Base-by-base conservation (phyloP, 2,329 filamentous ascomycete species). In the Podosphaera xanthii region DNA sequence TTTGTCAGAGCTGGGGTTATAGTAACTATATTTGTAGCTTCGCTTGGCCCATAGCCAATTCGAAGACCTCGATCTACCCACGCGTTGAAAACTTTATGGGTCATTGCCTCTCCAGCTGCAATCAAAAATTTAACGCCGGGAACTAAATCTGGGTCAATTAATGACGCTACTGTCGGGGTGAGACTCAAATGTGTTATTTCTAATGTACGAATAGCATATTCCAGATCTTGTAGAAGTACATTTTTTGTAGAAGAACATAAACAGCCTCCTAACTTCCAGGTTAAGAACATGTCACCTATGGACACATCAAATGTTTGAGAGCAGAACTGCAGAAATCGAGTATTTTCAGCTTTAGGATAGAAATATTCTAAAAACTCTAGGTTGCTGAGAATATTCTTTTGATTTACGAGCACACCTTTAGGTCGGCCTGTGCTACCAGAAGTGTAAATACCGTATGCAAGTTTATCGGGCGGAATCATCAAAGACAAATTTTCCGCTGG, bases 241-340 rank as follows among this genome's bases (percentile, higher is more conserved):
- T 92, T 85, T 64, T 90, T 89, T 0, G 75, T 78, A 0, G 82
- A 84, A 1, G 85, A 80, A 67, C 86, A 94, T 10, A 95, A 74
- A 61, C 83, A 85, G 74, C 91, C 87, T 3, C 87, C 87, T 40
- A 77, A 76, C 54, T 79, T 78, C 84, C 88, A 94, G 0, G 87
- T 75, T 65, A 87, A 94, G 68, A 94, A 91, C 12, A 94, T 90
- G 66, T 94, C 89, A 67, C 94, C 94, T 0, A 94, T 85, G 0
- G 87, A 94, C 1, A 94, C 82, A 66, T 94, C 87, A 67, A 94
- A 94, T 0, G 84, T 84, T 66, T 89, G 86, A 0, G 87, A 91
- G 66, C 86, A 94, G 1, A 86, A 81, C 69, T 94, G 89, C 0
- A 95, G 73, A 38, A 94, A 73, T n/a, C 81, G 77, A 0, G 67